These are phyloP conservation scores for Pichia sp. DNA, from an alignment of 1,139 yeast genomes.

Conservation along the genomic window DNA sequence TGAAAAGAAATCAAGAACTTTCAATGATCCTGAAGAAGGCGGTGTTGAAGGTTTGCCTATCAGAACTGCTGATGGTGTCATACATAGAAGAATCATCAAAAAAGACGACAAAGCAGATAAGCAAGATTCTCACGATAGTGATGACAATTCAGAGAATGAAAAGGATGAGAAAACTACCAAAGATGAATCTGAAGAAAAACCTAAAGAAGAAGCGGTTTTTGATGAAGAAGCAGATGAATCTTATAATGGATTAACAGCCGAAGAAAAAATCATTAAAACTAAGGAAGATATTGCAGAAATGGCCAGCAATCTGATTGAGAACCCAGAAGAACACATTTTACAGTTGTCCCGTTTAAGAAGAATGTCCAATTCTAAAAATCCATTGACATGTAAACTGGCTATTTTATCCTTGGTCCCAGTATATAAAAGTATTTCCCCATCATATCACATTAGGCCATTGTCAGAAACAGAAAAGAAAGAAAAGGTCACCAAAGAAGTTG, in stretches of 20 bases:
- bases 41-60: conserved; percentile 76
- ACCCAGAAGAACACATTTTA: conserved; percentile 78
- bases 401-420: conserved; percentile 75
- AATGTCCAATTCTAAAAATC: conserved; percentile 60
- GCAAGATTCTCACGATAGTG: neutral
- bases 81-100: conserved; percentile 49
- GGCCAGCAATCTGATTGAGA: conserved; percentile 74
- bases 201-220: conserved; percentile 16
- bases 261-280: conserved; percentile 47
- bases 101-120: conserved; percentile 16
- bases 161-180: conserved; percentile 18
- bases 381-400: conserved; percentile 65
- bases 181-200: conserved; percentile 17
- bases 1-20: conserved; percentile 50
- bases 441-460: conserved; percentile 77
- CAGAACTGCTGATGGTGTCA: conserved; percentile 58
- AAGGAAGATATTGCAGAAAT: conserved; percentile 81
- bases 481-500: conserved; percentile 76
- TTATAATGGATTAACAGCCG: conserved; percentile 45
- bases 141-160: conserved; percentile 3
- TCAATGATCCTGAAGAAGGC: conserved; percentile 30
- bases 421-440: conserved; percentile 79
- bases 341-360: conserved; percentile 63
- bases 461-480: conserved; percentile 75
- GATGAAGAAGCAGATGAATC: conserved; percentile 32